Evolutionary conservation across 768 basidiomycete species (phyloP).

Genomic region (Mycena venus): DNA sequence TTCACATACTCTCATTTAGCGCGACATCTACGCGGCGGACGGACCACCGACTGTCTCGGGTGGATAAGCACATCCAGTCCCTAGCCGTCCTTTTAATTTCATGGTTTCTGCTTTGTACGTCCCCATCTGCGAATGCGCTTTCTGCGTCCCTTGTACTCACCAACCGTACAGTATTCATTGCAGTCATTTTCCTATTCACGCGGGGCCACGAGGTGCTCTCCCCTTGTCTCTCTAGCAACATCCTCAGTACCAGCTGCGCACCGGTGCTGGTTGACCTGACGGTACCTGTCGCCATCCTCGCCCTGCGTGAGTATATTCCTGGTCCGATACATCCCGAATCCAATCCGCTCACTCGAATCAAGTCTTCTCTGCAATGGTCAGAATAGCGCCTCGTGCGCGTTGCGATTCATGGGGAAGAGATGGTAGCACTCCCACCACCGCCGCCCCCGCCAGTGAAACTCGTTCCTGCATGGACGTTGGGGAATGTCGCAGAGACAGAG

Average conservation of each 20-base stretch:
- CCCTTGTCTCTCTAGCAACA: not conserved
- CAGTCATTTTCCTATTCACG: not conserved
- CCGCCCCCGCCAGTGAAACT: not conserved
- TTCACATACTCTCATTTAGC: not conserved
- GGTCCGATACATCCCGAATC: not conserved
- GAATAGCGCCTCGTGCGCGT: not conserved
- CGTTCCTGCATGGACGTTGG: not conserved
- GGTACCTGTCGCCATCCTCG: not conserved
- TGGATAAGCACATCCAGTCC: not conserved
- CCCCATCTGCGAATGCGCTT: not conserved
- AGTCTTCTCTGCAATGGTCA: not conserved
- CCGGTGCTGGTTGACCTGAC: not conserved
- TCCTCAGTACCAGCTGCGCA: not conserved
- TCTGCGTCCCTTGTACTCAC: not conserved
- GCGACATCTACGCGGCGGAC: not conserved
- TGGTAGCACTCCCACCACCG: not conserved
- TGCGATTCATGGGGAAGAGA: not conserved
- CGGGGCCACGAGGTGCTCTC: not conserved
- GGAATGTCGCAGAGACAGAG: not conserved
- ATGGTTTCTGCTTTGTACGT: not conserved
- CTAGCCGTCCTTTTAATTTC: not conserved
- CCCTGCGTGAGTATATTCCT: not conserved
- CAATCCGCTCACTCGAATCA: not conserved
- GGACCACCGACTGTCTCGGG: not conserved
- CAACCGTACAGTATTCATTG: not conserved